Conservation (phyloP, 164 flowering plant genomes). For the Magnolia sinica region DNA sequence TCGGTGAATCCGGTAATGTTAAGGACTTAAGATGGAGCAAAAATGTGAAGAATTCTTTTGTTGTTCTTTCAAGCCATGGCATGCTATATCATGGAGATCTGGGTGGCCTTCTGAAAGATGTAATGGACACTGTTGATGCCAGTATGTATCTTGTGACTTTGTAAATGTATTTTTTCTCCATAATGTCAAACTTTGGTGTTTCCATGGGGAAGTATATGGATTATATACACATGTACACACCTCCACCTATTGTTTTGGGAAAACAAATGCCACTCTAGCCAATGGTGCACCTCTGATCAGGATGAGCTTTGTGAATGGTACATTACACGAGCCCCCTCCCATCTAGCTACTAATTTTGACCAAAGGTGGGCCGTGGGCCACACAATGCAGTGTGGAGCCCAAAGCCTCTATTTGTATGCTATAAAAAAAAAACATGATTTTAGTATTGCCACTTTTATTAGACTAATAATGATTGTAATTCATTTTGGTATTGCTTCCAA, state of each 20-base stretch:
- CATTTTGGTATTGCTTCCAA: too few species aligned
- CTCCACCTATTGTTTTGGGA: neutral
- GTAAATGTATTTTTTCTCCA: neutral
- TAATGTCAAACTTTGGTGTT: neutral
- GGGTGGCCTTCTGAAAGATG: constrained; percentile 31
- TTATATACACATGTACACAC: neutral
- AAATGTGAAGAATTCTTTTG: constrained; percentile 36
- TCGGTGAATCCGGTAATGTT: constrained; percentile 43
- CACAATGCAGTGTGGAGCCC: too few species aligned
- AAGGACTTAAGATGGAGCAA: constrained; percentile 74
- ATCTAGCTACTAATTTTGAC: neutral
- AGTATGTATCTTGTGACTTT: constrained; percentile 37
- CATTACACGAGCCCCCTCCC: neutral
- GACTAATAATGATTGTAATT: too few species aligned
- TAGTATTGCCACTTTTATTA: too few species aligned
- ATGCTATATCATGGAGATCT: constrained; percentile 55
- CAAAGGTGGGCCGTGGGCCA: neutral
- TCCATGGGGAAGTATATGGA: neutral
- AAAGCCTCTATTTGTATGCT: too few species aligned
- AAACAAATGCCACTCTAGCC: neutral
- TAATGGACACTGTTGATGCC: constrained; percentile 82
- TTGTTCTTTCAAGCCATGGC: constrained; percentile 60
- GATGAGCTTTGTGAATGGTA: neutral
- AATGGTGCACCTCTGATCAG: neutral
- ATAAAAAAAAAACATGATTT: too few species aligned